Evolutionary conservation across 2,329 filamentous ascomycete species (phyloP).

Genomic region (Botrytis medusae): DNA sequence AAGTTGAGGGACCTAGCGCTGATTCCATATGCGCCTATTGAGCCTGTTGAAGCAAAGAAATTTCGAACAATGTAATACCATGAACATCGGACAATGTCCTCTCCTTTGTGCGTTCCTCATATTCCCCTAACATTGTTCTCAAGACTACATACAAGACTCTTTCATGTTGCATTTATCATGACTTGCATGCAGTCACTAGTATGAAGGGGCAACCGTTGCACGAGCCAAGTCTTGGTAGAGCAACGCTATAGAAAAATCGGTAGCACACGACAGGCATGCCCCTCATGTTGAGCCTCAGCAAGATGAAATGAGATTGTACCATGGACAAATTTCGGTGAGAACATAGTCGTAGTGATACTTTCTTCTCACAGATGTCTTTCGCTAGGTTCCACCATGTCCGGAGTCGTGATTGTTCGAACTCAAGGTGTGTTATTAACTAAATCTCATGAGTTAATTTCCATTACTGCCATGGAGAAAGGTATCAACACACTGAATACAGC

Average conservation of each 20-base stretch:
- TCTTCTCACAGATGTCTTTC: background rate
- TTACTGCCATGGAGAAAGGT: background rate
- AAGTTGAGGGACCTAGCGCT: background rate
- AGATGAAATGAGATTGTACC: background rate
- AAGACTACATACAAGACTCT: background rate
- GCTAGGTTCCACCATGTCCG: background rate
- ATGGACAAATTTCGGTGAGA: background rate
- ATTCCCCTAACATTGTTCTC: background rate
- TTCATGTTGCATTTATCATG: background rate
- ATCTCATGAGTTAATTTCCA: background rate
- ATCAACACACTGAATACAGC: background rate
- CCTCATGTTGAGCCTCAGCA: background rate
- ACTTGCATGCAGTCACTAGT: background rate
- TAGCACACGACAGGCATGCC: background rate
- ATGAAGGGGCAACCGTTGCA: constrained; percentile 1
- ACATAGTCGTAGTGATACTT: background rate
- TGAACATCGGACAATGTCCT: background rate
- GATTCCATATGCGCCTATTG: background rate
- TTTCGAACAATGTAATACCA: background rate
- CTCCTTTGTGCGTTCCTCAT: background rate
- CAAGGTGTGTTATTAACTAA: background rate
- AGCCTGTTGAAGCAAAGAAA: background rate
- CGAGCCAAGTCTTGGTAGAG: background rate
- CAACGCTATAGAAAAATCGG: background rate
- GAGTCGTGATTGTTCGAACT: background rate